Evolutionary conservation across 768 basidiomycete species (phyloP), one percentile per base, ranked within the genome.

Genomic region (Agaricus blazei): DNA sequence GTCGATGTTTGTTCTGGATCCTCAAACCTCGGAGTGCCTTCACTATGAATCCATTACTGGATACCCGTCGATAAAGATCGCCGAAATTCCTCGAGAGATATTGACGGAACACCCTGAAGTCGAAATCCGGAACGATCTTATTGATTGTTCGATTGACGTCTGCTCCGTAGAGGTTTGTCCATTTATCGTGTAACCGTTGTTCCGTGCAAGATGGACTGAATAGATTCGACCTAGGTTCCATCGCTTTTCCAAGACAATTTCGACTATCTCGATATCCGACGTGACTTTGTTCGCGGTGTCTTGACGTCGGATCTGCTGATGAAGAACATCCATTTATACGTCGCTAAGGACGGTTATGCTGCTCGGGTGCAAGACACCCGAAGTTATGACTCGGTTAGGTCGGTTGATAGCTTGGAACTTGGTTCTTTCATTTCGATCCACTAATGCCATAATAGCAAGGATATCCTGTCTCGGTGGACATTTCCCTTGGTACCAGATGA

Each of bases 171-270:
- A 97, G 78, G 93, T 92, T 48, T 29, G 76, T 65, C 4, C 37
- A 19, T 41, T 8, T 12, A n/a, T 40, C 36, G 15, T 27, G 38
- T 19, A 29, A 31, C 5, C 11, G 34, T 59, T 31, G 50, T 37
- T 8, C 28, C 48, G 48, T 44, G 41, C 26, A n/a, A 51, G 6
- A 34, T 46, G 5, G 5, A 11, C 34, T 27, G 9, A 44, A 40
- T 40, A 52, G 56, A 40, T 40, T 55, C 52, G 48, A 12, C 62
- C 36, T 19, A 97, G 89, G 90, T 98, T 37, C 94, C 93, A 1
- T 95, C 95, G 1, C 68, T 98, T 4, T 99, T 98, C 73, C 93
- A 95, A 67, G 97, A 98, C 72, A 98, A 98, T 72, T 99, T 99
- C 65, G 97, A 98, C 72, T 98, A 95, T 65, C 84, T 85, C 12